Evolutionary conservation across 306 rosid species (phyloP).

Genomic region (Calophaca sinica): DNA sequence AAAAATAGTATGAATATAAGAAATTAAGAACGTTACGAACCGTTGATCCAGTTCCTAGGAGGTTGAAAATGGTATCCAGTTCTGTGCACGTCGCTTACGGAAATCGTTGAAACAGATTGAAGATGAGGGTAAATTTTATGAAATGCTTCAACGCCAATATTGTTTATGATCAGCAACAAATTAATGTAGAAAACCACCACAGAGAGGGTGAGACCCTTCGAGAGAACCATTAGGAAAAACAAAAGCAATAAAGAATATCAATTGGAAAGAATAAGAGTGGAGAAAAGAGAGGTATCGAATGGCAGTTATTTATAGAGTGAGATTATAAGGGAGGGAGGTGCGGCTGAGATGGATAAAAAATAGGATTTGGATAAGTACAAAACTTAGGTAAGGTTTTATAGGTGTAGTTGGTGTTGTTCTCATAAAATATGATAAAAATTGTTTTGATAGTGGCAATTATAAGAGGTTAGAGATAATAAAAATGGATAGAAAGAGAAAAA

Average conservation of each 20-base stretch:
- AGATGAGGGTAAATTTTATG: constrained; percentile 60
- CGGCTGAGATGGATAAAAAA: neutral
- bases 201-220: constrained; percentile 24
- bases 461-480: no score
- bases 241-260: neutral
- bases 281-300: neutral
- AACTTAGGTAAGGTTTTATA: no score
- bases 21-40: constrained; percentile 45
- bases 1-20: neutral
- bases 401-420: no score
- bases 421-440: no score
- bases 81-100: constrained; percentile 51
- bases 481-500: no score
- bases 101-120: constrained; percentile 50
- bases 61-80: constrained; percentile 88
- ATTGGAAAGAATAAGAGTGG: neutral
- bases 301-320: constrained; percentile 39
- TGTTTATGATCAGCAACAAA: constrained; percentile 28
- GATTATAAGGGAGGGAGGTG: neutral
- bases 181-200: constrained; percentile 29
- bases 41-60: constrained; percentile 83
- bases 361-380: neutral
- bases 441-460: no score
- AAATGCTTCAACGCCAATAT: constrained; percentile 63
- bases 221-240: constrained; percentile 38